These are phyloP conservation scores for Seiridium unicorne DNA, from an alignment of 2,329 filamentous ascomycete species.

Conservation along the genomic window DNA sequence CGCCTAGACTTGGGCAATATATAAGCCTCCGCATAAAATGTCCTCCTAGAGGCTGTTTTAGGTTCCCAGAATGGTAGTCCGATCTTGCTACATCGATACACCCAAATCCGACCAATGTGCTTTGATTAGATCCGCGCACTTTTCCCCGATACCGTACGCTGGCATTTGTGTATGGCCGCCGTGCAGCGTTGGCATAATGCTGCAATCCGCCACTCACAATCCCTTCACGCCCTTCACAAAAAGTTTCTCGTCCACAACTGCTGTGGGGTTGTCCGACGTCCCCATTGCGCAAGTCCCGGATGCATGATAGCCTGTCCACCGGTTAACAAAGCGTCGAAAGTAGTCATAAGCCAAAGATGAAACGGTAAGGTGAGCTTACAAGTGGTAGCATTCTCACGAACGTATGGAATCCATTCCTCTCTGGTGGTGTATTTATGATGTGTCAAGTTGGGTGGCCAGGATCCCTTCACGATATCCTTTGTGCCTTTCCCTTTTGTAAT, in stretches of 20 bases:
- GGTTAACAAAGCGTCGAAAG: neutral
- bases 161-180: slow-evolving; percentile 52
- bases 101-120: slow-evolving; percentile 16
- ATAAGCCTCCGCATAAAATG: no score
- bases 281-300: slow-evolving; percentile 55
- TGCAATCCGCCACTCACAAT: slow-evolving; percentile 53
- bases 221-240: slow-evolving; percentile 49
- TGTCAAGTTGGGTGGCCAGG: slow-evolving; percentile 51
- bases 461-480: slow-evolving; percentile 56
- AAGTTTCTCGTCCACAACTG: slow-evolving; percentile 54
- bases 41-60: no score
- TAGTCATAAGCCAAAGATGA: neutral
- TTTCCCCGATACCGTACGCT: slow-evolving; percentile 54
- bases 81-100: neutral
- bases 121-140: slow-evolving; percentile 40
- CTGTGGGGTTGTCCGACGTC: slow-evolving; percentile 40
- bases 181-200: slow-evolving; percentile 50
- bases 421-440: slow-evolving; percentile 53
- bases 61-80: no score
- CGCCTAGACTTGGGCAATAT: no score
- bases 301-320: slow-evolving; percentile 49
- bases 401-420: slow-evolving; percentile 57
- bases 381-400: slow-evolving; percentile 59
- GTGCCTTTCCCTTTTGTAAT: slow-evolving; percentile 56
- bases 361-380: slow-evolving; percentile 35